Conservation (phyloP, 1,284 basidiomycete genomes). For the Malassezia sympodialis region DNA sequence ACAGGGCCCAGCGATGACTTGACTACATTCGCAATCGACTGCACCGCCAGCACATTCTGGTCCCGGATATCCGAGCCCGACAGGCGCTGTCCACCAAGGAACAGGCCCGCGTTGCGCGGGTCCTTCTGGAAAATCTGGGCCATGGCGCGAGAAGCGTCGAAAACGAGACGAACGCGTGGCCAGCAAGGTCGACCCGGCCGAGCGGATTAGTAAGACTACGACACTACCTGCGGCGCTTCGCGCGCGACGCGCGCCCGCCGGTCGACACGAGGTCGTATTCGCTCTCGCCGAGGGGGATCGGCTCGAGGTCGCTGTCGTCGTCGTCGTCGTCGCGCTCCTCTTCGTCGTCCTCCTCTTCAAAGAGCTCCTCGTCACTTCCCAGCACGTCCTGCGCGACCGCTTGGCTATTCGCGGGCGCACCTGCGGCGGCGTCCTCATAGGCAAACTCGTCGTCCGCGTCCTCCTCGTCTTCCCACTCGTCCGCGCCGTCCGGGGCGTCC, state of each 20-base stretch:
- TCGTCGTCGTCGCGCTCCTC: conserved; percentile 19
- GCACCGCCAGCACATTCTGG: conserved; percentile 82
- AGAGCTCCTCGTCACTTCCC: conserved; percentile 19
- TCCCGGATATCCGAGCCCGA: conserved; percentile 91
- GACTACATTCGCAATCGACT: conserved; percentile 92
- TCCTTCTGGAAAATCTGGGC: conserved; percentile 46
- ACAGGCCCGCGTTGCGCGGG: conserved; percentile 51
- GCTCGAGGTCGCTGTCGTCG: conserved; percentile 32
- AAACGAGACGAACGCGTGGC: neutral
- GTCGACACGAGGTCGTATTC: conserved; percentile 18
- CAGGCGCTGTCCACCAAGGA: conserved; percentile 84
- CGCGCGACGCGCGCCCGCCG: neutral
- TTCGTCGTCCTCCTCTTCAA: conserved; percentile 25
- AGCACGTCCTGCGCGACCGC: conserved; percentile 14
- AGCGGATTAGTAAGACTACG: conserved; percentile 1
- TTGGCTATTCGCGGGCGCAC: neutral
- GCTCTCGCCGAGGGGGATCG: conserved; percentile 26
- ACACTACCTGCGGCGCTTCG: neutral
- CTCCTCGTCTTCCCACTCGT: conserved; percentile 7
- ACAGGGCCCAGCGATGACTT: conserved; percentile 93
- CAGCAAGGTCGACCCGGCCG: conserved; percentile 9
- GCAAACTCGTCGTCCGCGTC: conserved; percentile 36
- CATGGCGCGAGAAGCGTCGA: conserved; percentile 23
- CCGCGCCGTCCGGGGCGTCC: conserved; percentile 12
- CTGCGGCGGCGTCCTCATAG: conserved; percentile 30